Conservation (phyloP, 805 yeast species). For the Suhomyces vadensis region DNA sequence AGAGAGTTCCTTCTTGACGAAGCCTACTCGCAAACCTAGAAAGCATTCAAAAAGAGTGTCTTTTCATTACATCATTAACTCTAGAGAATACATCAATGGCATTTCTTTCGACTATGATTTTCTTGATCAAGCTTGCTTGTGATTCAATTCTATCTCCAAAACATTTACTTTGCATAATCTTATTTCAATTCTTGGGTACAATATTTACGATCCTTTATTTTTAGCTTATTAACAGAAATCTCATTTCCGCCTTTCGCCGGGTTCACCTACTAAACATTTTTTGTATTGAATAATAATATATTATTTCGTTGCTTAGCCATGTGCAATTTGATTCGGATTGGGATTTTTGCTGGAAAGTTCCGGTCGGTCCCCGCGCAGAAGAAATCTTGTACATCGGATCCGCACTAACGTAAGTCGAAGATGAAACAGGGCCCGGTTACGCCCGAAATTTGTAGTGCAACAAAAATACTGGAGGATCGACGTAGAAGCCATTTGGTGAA, state of each 20-base stretch:
- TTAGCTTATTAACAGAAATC: not conserved
- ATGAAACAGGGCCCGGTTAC: no score
- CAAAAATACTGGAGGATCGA: no score
- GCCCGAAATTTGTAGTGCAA: no score
- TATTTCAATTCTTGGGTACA: constrained; percentile 7
- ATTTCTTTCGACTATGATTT: constrained; percentile 45
- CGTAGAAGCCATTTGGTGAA: no score
- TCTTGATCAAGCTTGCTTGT: constrained; percentile 38
- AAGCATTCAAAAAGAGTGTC: constrained; percentile 32
- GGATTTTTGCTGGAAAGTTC: no score
- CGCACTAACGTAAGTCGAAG: no score
- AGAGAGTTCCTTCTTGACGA: constrained; percentile 5
- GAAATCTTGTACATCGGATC: no score
- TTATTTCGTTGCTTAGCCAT: no score
- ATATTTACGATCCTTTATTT: not conserved
- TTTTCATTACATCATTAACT: constrained; percentile 43
- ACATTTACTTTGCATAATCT: not conserved
- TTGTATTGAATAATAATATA: no score
- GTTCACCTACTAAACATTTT: no score
- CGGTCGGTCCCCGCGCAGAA: no score
- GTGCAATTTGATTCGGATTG: no score
- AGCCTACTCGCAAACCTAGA: constrained; percentile 11
- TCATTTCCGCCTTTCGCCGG: not conserved
- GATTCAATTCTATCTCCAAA: constrained; percentile 8
- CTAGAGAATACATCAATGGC: constrained; percentile 48